A percentile compares a stretch with the other conserved stretches of the same genome.
Evolutionary conservation across 2,329 filamentous ascomycete genomes (phyloP).

Genomic region (Fusarium sp.): DNA sequence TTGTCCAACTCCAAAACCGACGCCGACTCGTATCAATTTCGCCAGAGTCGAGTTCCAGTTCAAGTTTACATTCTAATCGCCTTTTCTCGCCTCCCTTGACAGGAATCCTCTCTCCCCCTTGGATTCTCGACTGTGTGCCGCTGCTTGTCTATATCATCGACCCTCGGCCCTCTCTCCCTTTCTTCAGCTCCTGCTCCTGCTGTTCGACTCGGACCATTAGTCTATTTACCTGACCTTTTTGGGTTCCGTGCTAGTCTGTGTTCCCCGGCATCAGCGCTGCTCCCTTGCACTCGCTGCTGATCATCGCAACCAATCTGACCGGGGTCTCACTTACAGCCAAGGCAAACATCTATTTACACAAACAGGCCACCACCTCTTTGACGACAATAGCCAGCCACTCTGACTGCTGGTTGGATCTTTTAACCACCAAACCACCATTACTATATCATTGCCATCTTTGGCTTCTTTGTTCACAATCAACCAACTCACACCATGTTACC

Average conservation of each 20-base stretch:
- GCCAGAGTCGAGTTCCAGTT: slow-evolving; percentile 32
- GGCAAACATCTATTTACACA: slow-evolving; percentile 18
- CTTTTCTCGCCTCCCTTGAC: slow-evolving; percentile 36
- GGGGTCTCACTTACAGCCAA: slow-evolving; percentile 36
- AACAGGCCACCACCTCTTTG: slow-evolving; percentile 26
- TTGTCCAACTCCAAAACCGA: slow-evolving; percentile 22
- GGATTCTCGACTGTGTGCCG: slow-evolving; percentile 14
- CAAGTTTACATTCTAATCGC: slow-evolving; percentile 17
- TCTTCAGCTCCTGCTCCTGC: slow-evolving; percentile 8
- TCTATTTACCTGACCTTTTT: slow-evolving; percentile 25
- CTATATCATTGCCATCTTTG: slow-evolving; percentile 19
- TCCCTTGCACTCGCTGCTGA: slow-evolving; percentile 39
- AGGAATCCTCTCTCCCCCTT: slow-evolving; percentile 29
- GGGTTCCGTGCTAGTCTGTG: slow-evolving; percentile 24
- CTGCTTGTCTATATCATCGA: slow-evolving; percentile 32
- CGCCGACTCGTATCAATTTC: slow-evolving; percentile 14
- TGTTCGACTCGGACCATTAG: slow-evolving; percentile 8
- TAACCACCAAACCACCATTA: slow-evolving; percentile 2
- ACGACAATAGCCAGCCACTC: slow-evolving; percentile 29
- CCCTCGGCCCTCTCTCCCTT: slow-evolving; percentile 18
- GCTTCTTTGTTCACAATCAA: slow-evolving; percentile 25
- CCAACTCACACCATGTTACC: slow-evolving; percentile 52
- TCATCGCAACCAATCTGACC: slow-evolving; percentile 16
- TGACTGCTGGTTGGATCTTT: slow-evolving; percentile 11
- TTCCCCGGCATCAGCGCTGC: slow-evolving; percentile 32